These are phyloP conservation scores for Ophiostoma tasmaniense DNA, from an alignment of 2,329 filamentous ascomycete species.

Conservation along the genomic window DNA sequence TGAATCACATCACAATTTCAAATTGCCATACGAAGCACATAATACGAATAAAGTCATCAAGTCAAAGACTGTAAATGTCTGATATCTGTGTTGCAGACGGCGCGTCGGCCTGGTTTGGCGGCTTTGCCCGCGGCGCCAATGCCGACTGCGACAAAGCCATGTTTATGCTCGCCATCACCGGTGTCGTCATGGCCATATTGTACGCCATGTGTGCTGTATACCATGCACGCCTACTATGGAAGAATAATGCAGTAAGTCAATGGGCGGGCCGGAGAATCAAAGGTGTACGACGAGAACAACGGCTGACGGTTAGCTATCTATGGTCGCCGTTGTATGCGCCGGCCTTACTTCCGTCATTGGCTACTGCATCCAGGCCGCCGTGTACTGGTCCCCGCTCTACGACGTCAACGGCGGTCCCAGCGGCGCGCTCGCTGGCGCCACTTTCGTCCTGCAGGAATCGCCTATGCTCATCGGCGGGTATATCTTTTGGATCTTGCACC, in stretches of 20 bases:
- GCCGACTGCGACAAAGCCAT: not conserved
- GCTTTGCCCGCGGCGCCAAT: not conserved
- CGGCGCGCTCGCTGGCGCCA: not conserved
- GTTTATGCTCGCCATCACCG: not conserved
- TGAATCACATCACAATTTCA: not conserved
- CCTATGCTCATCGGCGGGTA: not conserved
- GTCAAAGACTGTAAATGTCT: no score
- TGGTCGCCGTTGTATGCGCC: not conserved
- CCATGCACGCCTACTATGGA: not conserved
- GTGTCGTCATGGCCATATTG: not conserved
- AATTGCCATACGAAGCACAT: no score
- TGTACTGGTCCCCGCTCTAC: not conserved
- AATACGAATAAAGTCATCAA: not conserved
- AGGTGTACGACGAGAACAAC: not conserved
- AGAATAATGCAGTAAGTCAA: not conserved
- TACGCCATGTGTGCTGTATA: not conserved
- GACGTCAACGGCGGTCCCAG: not conserved
- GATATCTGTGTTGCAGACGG: not conserved
- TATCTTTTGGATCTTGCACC: not conserved
- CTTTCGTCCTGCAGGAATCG: not conserved
- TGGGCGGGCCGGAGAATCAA: not conserved
- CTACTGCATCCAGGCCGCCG: not conserved
- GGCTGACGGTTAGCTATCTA: not conserved
- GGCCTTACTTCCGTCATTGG: not conserved
- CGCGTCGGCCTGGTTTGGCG: not conserved